These are phyloP conservation scores for Phytophthora macrochlamydospora DNA, from an alignment of 352 stramenopile species.

Conservation along the genomic window DNA sequence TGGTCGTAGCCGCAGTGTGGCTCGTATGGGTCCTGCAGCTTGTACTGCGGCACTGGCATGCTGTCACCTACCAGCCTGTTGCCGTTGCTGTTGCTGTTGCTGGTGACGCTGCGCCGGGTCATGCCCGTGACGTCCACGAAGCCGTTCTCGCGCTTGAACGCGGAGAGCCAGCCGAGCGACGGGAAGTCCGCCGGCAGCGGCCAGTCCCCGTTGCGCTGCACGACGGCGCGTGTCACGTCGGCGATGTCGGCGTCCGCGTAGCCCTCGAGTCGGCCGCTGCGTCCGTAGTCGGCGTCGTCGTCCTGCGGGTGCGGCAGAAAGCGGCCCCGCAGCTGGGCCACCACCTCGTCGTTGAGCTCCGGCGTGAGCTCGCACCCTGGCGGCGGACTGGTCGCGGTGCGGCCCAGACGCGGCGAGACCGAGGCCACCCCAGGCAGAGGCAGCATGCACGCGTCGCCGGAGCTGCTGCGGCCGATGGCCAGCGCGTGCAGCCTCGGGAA, in stretches of 20 bases:
- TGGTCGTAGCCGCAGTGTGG: constrained; percentile 14
- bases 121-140: constrained; percentile 36
- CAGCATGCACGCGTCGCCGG: background rate
- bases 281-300: constrained; percentile 14
- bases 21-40: no score
- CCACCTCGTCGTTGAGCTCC: constrained; percentile 55
- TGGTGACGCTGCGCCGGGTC: background rate
- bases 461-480: constrained; percentile 22
- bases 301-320: constrained; percentile 50
- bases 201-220: constrained; percentile 43
- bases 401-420: constrained; percentile 2
- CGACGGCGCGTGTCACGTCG: constrained; percentile 66
- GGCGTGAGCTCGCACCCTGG: constrained; percentile 41
- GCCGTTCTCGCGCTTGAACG: constrained; percentile 63
- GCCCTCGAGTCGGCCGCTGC: constrained; percentile 27
- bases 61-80: no score
- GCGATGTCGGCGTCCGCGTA: constrained; percentile 57
- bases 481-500: constrained; percentile 35
- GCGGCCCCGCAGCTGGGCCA: constrained; percentile 57
- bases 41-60: no score
- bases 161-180: constrained; percentile 47
- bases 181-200: constrained; percentile 55
- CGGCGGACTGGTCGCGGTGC: background rate
- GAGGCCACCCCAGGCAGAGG: constrained; percentile 6
- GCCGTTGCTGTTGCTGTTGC: constrained; percentile 17